These are phyloP conservation scores for Eucalyptus curtisii DNA, from an alignment of 345 rosid species.

Conservation along the genomic window DNA sequence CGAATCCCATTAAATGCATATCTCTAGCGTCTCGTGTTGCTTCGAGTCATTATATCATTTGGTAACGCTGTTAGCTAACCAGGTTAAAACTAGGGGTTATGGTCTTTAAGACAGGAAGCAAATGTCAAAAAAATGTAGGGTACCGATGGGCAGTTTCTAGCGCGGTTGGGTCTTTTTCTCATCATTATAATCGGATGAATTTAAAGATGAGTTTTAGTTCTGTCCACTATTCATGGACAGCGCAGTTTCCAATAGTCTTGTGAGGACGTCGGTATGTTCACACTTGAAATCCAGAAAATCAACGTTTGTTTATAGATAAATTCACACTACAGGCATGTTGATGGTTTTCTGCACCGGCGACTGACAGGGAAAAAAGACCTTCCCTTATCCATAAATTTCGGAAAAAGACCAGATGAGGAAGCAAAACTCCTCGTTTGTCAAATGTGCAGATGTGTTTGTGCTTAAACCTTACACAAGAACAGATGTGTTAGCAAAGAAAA, in stretches of 20 bases:
- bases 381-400: background rate
- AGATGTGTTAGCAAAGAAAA: background rate
- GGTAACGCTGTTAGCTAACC: background rate
- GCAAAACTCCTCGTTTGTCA: background rate
- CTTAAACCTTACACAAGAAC: background rate
- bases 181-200: background rate
- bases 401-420: background rate
- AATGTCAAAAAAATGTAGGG: background rate
- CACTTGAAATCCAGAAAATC: background rate
- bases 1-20: background rate
- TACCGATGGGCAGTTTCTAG: background rate
- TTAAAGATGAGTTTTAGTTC: background rate
- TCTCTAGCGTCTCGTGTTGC: background rate
- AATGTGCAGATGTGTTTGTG: background rate
- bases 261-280: background rate
- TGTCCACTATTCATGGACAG: background rate
- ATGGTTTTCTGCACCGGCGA: background rate
- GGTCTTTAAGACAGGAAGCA: background rate
- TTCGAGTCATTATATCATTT: background rate
- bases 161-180: background rate
- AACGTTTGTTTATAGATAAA: background rate
- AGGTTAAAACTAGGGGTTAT: background rate
- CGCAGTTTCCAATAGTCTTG: background rate
- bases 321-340: background rate
- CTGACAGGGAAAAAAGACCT: background rate